A percentile compares a stretch with the other conserved stretches of the same genome.
phyloP scores from a whole-genome alignment of 768 basidiomycete genomes.

The Xerocomellus chrysenteron region DNA sequence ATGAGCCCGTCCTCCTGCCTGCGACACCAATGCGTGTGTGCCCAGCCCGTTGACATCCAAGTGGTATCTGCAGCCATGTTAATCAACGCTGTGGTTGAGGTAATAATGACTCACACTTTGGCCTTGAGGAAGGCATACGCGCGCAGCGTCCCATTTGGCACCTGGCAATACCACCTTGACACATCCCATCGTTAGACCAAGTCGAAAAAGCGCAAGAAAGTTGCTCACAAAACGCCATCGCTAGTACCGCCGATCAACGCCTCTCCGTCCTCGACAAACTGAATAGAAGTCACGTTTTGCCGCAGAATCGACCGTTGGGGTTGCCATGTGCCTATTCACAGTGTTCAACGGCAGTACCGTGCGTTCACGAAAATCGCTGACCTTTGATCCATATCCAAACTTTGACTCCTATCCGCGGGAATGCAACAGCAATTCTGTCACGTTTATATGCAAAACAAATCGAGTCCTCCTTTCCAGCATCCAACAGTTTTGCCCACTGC shows the following conservation, averaged over 20 bases:
- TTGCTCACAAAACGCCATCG: conserved; percentile 63
- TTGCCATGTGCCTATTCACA: conserved; percentile 55
- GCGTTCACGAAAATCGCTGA: conserved; percentile 19
- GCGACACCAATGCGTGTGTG: conserved; percentile 52
- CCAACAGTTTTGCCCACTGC: conserved; percentile 56
- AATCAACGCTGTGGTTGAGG: not conserved
- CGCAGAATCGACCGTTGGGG: conserved; percentile 61
- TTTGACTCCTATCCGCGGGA: conserved; percentile 57
- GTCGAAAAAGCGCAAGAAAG: not conserved
- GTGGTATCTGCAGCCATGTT: conserved; percentile 41
- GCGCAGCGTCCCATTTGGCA: conserved; percentile 64
- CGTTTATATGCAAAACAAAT: conserved; percentile 54
- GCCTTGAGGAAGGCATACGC: conserved; percentile 58
- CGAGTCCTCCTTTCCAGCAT: conserved; percentile 46
- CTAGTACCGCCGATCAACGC: conserved; percentile 67
- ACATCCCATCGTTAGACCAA: conserved; percentile 10
- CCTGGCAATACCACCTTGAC: conserved; percentile 63
- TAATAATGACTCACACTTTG: conserved; percentile 47
- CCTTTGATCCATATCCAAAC: conserved; percentile 65
- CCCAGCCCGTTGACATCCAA: conserved; percentile 52
- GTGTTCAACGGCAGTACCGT: not conserved
- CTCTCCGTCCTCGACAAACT: conserved; percentile 61
- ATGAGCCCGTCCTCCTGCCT: conserved; percentile 48
- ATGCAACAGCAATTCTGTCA: conserved; percentile 62
- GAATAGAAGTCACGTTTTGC: conserved; percentile 62